A percentile compares a stretch with the other conserved stretches of the same genome.
Evolutionary conservation across 108 stramenopile genomes (phyloP).

Genomic region (Cylindrotheca fusiformis): DNA sequence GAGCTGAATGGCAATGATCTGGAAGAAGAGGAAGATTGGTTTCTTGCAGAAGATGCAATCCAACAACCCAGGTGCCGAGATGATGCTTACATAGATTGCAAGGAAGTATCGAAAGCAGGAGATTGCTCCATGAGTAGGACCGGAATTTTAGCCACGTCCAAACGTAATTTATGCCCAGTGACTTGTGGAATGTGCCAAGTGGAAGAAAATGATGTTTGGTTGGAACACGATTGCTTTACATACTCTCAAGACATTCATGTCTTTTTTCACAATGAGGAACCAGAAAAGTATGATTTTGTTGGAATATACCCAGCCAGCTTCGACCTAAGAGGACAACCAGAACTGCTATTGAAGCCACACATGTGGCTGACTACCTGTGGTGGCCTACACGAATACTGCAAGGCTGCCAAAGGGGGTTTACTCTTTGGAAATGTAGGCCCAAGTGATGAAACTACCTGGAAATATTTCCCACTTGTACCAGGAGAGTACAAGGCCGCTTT

Average conservation of each 20-base stretch:
- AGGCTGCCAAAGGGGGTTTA: conserved; percentile 5
- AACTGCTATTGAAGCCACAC: neutral
- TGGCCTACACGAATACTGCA: neutral
- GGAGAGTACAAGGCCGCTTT: conserved; percentile 11
- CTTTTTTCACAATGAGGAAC: conserved; percentile 1
- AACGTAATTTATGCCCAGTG: neutral
- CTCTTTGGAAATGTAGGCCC: conserved; percentile 3
- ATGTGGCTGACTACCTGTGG: conserved; percentile 13
- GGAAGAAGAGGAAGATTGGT: neutral
- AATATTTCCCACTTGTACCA: conserved; percentile 2
- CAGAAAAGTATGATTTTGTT: conserved; percentile 5
- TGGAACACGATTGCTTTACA: conserved; percentile 3
- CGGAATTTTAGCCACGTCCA: neutral
- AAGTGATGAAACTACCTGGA: neutral
- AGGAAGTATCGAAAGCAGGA: neutral
- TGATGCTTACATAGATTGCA: conserved; percentile 7
- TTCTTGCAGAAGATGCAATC: neutral
- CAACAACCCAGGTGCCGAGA: neutral
- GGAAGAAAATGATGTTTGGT: neutral
- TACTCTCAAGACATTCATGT: conserved; percentile 6
- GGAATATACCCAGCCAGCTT: conserved; percentile 1
- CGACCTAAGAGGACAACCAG: neutral
- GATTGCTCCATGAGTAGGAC: neutral
- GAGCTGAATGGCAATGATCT: neutral
- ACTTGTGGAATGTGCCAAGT: conserved; percentile 9